Conservation (phyloP, 169 alveolate genomes). For the Eimeria mitis region DNA sequence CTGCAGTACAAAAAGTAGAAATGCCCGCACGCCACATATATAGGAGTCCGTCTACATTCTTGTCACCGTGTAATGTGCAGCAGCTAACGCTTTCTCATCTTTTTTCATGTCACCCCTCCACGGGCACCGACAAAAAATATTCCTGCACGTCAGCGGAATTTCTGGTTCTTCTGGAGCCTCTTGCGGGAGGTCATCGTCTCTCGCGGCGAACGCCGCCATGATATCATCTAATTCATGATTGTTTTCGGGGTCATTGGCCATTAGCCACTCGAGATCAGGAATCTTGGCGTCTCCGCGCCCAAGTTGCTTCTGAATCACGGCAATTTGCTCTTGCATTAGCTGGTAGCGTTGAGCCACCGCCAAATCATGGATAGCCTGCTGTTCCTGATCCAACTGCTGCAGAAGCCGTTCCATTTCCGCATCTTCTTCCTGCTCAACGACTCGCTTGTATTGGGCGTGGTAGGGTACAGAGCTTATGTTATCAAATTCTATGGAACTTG, state of each 20-base stretch:
- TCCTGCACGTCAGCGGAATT: constrained; percentile 53
- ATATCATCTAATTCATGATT: constrained; percentile 64
- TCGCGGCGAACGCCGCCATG: constrained; percentile 68
- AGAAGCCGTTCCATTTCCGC: constrained; percentile 65
- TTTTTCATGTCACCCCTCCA: constrained; percentile 67
- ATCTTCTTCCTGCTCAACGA: constrained; percentile 55
- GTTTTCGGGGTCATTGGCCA: constrained; percentile 72
- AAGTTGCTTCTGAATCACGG: constrained; percentile 57
- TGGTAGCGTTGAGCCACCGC: constrained; percentile 51
- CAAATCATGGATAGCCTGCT: constrained; percentile 68
- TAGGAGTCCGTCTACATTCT: not conserved
- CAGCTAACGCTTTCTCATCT: constrained; percentile 52
- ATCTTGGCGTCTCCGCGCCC: constrained; percentile 36
- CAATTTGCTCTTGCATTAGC: constrained; percentile 64
- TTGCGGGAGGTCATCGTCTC: constrained; percentile 69
- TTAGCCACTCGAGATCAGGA: constrained; percentile 65
- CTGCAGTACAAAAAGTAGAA: not conserved
- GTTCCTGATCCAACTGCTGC: constrained; percentile 68
- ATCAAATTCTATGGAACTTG: constrained; percentile 28
- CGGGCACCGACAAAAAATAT: constrained; percentile 65
- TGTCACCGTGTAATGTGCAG: not conserved
- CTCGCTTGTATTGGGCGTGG: constrained; percentile 57
- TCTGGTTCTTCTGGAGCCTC: constrained; percentile 37
- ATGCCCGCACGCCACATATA: not conserved
- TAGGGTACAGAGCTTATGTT: constrained; percentile 22